Evolutionary conservation across 2,329 filamentous ascomycete species (phyloP).

Genomic region (Diaporthe sp.): DNA sequence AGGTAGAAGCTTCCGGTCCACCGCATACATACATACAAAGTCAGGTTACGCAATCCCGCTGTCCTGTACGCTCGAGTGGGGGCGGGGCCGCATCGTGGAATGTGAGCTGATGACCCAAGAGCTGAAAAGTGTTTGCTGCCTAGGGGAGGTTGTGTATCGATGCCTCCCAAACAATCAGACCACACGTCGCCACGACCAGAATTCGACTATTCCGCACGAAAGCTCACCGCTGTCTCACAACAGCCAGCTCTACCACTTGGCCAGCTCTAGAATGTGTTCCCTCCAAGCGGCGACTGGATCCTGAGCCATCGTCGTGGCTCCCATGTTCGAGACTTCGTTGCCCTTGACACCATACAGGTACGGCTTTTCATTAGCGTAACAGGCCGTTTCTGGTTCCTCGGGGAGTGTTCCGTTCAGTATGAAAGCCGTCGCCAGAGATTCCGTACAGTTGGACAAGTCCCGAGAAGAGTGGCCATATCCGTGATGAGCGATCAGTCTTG

Average conservation of each 20-base stretch:
- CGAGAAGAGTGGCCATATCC: conserved; percentile 63
- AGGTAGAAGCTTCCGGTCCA: conserved; percentile 33
- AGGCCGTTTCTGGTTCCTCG: conserved; percentile 57
- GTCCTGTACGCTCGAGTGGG: conserved; percentile 10
- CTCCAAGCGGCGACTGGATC: conserved; percentile 44
- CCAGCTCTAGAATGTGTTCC: conserved; percentile 43
- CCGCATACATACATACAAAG: conserved; percentile 12
- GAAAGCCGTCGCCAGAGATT: conserved; percentile 55
- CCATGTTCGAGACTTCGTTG: conserved; percentile 17
- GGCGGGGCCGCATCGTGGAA: neutral
- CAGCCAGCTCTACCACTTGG: conserved; percentile 33
- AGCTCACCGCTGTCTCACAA: conserved; percentile 9
- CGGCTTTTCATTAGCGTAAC: conserved; percentile 63
- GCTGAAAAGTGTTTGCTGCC: conserved; percentile 27
- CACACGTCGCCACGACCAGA: neutral
- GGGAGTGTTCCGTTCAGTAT: conserved; percentile 59
- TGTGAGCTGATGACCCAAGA: neutral
- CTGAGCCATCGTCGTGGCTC: conserved; percentile 14
- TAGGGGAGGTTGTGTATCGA: conserved; percentile 22
- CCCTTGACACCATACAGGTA: conserved; percentile 56
- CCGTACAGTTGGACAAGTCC: conserved; percentile 61
- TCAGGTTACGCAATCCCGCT: conserved; percentile 20
- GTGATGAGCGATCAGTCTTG: conserved; percentile 62
- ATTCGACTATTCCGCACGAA: neutral
- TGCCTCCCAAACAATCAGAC: conserved; percentile 21